Base-by-base conservation (phyloP, 2,329 filamentous ascomycete species). In the Scopulariopsis brevicaulis region DNA sequence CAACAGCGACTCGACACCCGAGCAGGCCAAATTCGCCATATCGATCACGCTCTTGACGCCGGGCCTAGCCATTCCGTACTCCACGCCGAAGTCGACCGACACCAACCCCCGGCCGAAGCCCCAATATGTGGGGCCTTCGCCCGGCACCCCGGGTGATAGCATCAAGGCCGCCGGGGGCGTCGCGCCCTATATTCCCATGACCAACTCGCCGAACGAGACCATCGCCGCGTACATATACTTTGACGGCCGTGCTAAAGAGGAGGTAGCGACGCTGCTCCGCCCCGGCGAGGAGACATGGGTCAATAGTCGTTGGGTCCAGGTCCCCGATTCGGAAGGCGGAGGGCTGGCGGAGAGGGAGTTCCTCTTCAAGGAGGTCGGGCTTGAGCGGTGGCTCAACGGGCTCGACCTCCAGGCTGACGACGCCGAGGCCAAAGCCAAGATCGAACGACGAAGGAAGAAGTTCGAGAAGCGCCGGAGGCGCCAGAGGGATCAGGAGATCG, bases 151-250 rank as follows among this genome's bases (percentile, higher is more conserved):
- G 54, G 70, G 71, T 40, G 78, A 79, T 58, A 73, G 73, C 48
- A 72, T 74, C 35, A 78, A 75, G 63, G 73, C 72, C 63, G 69
- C 73, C 59, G 78, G 80, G 63, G 72, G 78, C n/a, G 80, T 96
- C 61, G 84, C 82, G 58, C 90, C 93, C 1, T 99, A 99, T 73
- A 87, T 93, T 62, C 90, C 94, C 57, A 84, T 96, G 74, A 97
- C 94, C 22, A 86, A 89, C 61, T 96, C 90, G 35, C 87, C 90
- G 59, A 96, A 96, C 71, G 94, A 99, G 75, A 99, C 94, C 15
- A 93, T 99, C 65, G 94, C 94, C 35, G 94, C 93, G 43, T 99
- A 99, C 71, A 97, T 99, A 65, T 99, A 99, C 75, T 99, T 99
- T 68, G 94, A 99, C 71, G 94, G 94, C 20, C 81, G 94, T 62